These are phyloP conservation scores for Diplodia intermedia DNA, from an alignment of 2,329 filamentous ascomycete species.

Conservation along the genomic window DNA sequence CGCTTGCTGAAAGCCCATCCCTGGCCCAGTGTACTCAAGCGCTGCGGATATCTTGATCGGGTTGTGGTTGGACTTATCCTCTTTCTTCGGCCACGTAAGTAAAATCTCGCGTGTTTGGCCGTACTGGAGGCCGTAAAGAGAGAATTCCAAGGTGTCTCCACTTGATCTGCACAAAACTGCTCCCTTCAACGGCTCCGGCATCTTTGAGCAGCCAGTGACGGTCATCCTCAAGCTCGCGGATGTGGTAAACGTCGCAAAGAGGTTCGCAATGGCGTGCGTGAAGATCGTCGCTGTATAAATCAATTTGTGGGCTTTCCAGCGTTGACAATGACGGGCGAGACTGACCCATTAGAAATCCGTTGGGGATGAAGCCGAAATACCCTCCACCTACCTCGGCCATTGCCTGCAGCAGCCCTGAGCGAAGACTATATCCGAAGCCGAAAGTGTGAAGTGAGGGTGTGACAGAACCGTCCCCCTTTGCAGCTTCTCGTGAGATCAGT, in stretches of 20 bases:
- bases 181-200: constrained; percentile 38
- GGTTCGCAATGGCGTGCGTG: constrained; percentile 66
- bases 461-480: constrained; percentile 41
- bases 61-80: not conserved
- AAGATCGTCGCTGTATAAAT: constrained; percentile 61
- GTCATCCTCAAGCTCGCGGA: constrained; percentile 50
- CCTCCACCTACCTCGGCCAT: constrained; percentile 65
- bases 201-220: not conserved
- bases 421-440: constrained; percentile 60
- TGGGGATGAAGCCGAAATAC: constrained; percentile 67
- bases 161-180: constrained; percentile 39
- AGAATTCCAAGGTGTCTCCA: constrained; percentile 37
- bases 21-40: constrained; percentile 27
- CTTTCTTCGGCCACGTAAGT: constrained; percentile 40
- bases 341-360: constrained; percentile 63
- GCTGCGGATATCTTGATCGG: constrained; percentile 1
- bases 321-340: not conserved
- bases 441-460: constrained; percentile 55
- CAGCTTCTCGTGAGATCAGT: constrained; percentile 34
- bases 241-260: constrained; percentile 65
- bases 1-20: not conserved
- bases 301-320: not conserved
- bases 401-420: constrained; percentile 64
- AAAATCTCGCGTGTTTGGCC: constrained; percentile 67
- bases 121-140: constrained; percentile 60